Percentiles rank a stretch among this genome's conserved stretches.
Conservation (phyloP, 106 monocot genomes). For the Acanthochlamys bracteata region DNA sequence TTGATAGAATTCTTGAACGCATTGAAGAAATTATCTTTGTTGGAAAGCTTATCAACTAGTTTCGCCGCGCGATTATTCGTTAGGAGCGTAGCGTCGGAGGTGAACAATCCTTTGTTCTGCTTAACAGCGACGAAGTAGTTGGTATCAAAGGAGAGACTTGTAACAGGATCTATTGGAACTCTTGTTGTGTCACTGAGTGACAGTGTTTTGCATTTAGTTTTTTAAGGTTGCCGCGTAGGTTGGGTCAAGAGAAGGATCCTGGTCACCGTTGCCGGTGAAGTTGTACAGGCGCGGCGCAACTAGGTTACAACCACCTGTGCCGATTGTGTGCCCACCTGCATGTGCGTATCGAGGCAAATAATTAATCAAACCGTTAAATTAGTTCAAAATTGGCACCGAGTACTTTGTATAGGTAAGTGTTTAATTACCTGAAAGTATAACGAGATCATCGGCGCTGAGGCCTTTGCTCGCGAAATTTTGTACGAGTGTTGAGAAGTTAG, state of each 20-base stretch:
- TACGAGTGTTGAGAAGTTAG: constrained; percentile 16
- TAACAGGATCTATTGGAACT: constrained; percentile 32
- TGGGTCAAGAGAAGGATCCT: constrained; percentile 29
- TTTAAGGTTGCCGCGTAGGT: constrained; percentile 17
- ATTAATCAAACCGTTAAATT: too few relatives aligned
- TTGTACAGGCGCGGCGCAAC: constrained; percentile 40
- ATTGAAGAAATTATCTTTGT: constrained; percentile 15
- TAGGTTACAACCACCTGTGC: constrained; percentile 22
- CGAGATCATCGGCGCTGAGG: constrained; percentile 27
- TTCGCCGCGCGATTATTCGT: constrained; percentile 4
- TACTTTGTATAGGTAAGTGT: neutral
- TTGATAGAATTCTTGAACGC: constrained; percentile 38
- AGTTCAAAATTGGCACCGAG: neutral
- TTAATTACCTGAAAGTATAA: constrained; percentile 30
- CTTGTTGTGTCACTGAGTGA: constrained; percentile 11
- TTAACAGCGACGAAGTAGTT: constrained; percentile 20
- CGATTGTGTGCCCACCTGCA: constrained; percentile 45
- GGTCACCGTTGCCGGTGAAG: constrained; percentile 34
- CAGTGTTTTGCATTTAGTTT: constrained; percentile 12
- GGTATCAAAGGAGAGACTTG: constrained; percentile 21
- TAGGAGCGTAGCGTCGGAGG: constrained; percentile 19
- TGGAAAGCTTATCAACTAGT: constrained; percentile 19
- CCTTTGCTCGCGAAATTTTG: constrained; percentile 18
- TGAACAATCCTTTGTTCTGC: constrained; percentile 19
- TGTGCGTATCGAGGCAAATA: too few relatives aligned